These are phyloP conservation scores for Paecilomyces formosus DNA, from an alignment of 2,329 filamentous ascomycete genomes.

Conservation along the genomic window DNA sequence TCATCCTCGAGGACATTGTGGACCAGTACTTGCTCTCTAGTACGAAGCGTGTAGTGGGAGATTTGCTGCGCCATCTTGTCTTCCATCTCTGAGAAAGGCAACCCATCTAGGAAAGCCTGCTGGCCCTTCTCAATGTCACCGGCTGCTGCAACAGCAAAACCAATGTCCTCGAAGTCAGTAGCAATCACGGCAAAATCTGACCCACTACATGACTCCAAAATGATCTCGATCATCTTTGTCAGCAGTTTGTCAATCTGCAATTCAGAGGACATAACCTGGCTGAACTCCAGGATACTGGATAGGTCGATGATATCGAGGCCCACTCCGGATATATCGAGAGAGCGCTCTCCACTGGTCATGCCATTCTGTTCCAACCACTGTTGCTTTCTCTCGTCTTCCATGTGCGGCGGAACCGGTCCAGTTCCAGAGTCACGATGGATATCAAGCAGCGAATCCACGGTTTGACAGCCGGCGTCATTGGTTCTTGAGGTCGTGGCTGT, in stretches of 20 bases:
- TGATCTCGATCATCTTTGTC: conserved; percentile 57
- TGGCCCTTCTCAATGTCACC: conserved; percentile 50
- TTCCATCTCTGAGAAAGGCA: conserved; percentile 50
- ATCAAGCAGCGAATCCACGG: conserved; percentile 41
- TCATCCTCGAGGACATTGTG: conserved; percentile 59
- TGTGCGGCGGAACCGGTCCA: conserved; percentile 22
- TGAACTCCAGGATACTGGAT: conserved; percentile 57
- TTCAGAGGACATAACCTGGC: conserved; percentile 58
- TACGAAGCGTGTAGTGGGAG: conserved; percentile 55
- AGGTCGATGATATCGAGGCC: conserved; percentile 55
- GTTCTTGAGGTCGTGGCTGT: conserved; percentile 45
- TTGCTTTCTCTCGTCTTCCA: conserved; percentile 34
- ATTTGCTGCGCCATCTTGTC: conserved; percentile 56
- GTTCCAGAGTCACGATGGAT: conserved; percentile 25
- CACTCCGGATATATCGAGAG: conserved; percentile 34
- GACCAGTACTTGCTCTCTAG: conserved; percentile 56
- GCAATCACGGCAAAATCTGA: conserved; percentile 55
- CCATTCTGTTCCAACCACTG: conserved; percentile 37
- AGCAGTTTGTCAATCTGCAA: conserved; percentile 56
- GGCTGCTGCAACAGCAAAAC: conserved; percentile 56
- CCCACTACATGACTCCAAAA: conserved; percentile 55
- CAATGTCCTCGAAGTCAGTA: conserved; percentile 51
- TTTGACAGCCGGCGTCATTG: conserved; percentile 52
- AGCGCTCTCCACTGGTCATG: conserved; percentile 28
- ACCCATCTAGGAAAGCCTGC: conserved; percentile 46